Evolutionary conservation across 352 stramenopile species (phyloP), one percentile per base, ranked within the genome.

Genomic region (Globisporangium takayamanum): DNA sequence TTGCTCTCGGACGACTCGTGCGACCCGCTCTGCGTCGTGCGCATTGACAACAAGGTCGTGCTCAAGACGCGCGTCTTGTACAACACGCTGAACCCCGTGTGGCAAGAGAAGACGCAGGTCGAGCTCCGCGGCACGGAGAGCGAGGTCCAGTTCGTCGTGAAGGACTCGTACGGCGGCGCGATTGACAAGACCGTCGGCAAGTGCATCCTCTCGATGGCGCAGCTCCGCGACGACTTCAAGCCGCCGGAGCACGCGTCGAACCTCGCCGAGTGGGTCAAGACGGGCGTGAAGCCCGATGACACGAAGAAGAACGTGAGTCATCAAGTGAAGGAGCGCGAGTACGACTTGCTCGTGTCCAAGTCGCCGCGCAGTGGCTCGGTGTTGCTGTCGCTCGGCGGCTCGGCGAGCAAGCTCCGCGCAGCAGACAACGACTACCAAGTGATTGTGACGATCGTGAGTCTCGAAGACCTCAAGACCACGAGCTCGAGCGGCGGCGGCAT

Each of bases 301-400:
- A 88, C 76, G 14, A 91, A 87, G 68, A 87, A 89, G 66, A 94
- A 94, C 53, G 67, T 82, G n/a, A 89, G 82, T 52, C 80, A 92
- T 47, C 63, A 75, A 11, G 73, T 94, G 45, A 74, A 72, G 25
- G 83, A 95, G 53, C 89, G 83, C 48, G 80, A 90, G 26, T 95
- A 95, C 52, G 76, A 80, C 18, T 57, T 95, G 15, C 63, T 78
- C 26, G 72, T 84, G 47, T 76, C 82, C 26, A 88, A 78, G 50
- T 78, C 72, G 28, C 70, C 62, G 3, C 57, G 69, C 28, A 61
- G 70, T 4, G 64, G 60, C 0, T 67, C 67, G 3, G 60, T 63
- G 11, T 37, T 64, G 16, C 49, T 61, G 41, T 60, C 58, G 26
- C 49, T 88, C 44, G 65, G 76, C 47, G 16, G 55, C 28, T 37